phyloP scores from a whole-genome alignment of 2,329 filamentous ascomycete species.

The Eutypella sp. region DNA sequence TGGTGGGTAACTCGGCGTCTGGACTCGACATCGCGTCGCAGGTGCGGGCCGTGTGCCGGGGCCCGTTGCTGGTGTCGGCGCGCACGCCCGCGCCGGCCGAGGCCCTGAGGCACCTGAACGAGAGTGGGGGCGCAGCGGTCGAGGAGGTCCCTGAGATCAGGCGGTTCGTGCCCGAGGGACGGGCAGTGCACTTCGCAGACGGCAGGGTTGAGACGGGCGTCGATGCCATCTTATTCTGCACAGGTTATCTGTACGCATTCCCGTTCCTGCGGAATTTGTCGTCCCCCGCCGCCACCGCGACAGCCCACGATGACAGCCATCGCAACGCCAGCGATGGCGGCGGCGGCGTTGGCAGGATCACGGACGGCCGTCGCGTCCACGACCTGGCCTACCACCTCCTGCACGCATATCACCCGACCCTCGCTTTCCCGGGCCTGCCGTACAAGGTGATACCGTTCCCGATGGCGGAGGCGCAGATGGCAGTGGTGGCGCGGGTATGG shows the following conservation, averaged over 20 bases:
- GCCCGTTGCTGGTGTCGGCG: constrained; percentile 61
- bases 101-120: constrained; percentile 34
- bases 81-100: constrained; percentile 44
- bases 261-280: constrained; percentile 58
- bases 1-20: constrained; percentile 81
- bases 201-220: constrained; percentile 60
- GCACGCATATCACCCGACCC: constrained; percentile 67
- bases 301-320: constrained; percentile 9
- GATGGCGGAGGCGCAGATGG: constrained; percentile 71
- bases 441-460: constrained; percentile 88
- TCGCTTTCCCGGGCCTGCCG: constrained; percentile 71
- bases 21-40: constrained; percentile 80
- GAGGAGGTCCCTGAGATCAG: constrained; percentile 55
- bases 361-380: constrained; percentile 63
- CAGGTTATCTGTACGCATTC: constrained; percentile 81
- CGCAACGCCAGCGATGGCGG: not conserved
- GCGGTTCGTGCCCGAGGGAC: constrained; percentile 46
- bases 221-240: constrained; percentile 80
- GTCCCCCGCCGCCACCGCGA: not conserved
- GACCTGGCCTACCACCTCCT: constrained; percentile 78
- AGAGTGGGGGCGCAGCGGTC: constrained; percentile 36
- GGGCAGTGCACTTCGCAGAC: constrained; percentile 61
- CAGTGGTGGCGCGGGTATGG: constrained; percentile 73
- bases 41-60: constrained; percentile 56
- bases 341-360: constrained; percentile 58